Percentiles rank a stretch among this genome's conserved stretches.
phyloP scores from a whole-genome alignment of 2,329 filamentous ascomycete species.

The Salinomyces thailandicus region DNA sequence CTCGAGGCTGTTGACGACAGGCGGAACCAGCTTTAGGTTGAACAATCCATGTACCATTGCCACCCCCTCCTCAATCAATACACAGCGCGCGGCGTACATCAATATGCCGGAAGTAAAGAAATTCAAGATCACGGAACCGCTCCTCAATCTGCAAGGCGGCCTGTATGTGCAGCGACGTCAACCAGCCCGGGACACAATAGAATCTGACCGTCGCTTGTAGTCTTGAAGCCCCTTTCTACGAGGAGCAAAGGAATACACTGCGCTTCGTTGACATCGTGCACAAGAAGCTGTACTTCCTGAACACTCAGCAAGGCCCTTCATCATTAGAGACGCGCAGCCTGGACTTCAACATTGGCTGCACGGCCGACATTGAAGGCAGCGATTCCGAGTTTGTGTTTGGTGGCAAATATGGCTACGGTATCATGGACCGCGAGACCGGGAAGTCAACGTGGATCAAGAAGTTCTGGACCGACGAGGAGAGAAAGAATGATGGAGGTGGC shows the following conservation, averaged over 20 bases:
- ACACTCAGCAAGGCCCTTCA: constrained; percentile 51
- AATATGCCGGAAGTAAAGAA: constrained; percentile 25
- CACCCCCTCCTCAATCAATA: no score
- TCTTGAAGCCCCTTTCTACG: constrained; percentile 46
- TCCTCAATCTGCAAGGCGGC: constrained; percentile 52
- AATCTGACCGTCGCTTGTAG: background rate
- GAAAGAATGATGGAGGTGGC: constrained; percentile 27
- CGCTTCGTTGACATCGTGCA: constrained; percentile 79
- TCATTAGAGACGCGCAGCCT: constrained; percentile 49
- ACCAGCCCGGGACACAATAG: background rate
- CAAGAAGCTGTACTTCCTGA: constrained; percentile 60
- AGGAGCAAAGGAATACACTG: constrained; percentile 52
- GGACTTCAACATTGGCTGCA: constrained; percentile 47
- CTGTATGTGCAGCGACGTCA: constrained; percentile 60
- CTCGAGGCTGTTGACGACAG: no score
- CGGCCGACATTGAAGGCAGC: constrained; percentile 63
- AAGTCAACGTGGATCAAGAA: constrained; percentile 47
- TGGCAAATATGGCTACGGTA: constrained; percentile 72
- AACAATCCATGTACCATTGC: no score
- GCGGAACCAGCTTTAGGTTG: no score
- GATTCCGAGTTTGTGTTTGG: constrained; percentile 64
- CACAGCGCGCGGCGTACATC: no score
- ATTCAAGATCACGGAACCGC: constrained; percentile 33
- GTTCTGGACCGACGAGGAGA: constrained; percentile 44
- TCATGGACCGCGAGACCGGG: constrained; percentile 55